phyloP scores from a whole-genome alignment of 2,329 filamentous ascomycete genomes.

The Aspergillus thermomutatus region DNA sequence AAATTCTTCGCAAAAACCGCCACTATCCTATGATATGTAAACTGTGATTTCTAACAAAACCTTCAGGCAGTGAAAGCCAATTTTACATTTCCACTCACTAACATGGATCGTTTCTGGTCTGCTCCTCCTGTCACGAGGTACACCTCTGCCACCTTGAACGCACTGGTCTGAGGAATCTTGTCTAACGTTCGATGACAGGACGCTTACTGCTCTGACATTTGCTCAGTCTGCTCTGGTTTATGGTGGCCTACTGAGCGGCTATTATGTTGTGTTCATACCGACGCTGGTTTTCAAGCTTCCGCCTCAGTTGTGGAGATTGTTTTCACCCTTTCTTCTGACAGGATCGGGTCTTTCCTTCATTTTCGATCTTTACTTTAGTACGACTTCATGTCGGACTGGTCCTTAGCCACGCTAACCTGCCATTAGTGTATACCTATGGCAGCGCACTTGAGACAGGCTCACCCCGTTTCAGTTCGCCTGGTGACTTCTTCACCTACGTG shows the following conservation, averaged over 20 bases:
- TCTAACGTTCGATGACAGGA: constrained; percentile 51
- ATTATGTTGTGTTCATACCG: constrained; percentile 54
- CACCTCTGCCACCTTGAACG: constrained; percentile 6
- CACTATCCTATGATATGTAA: neutral
- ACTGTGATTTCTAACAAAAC: neutral
- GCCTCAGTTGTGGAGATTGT: constrained; percentile 59
- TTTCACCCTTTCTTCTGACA: constrained; percentile 59
- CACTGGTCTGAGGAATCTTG: constrained; percentile 32
- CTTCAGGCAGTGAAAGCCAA: neutral
- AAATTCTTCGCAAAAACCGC: neutral
- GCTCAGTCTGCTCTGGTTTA: constrained; percentile 61
- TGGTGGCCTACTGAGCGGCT: constrained; percentile 52
- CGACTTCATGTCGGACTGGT: constrained; percentile 24
- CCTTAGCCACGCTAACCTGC: constrained; percentile 29
- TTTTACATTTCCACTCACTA: constrained; percentile 7
- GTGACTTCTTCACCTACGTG: constrained; percentile 78
- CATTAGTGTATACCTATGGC: constrained; percentile 69
- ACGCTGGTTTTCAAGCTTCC: constrained; percentile 53
- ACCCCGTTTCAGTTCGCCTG: constrained; percentile 68
- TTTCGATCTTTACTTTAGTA: constrained; percentile 71
- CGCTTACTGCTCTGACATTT: constrained; percentile 63
- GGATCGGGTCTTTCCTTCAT: constrained; percentile 56
- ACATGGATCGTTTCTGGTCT: constrained; percentile 62
- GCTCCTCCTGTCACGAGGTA: constrained; percentile 67
- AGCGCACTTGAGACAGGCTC: constrained; percentile 70